Evolutionary conservation across 2,329 filamentous ascomycete species (phyloP).

Genomic region (Anthostomella pinea): DNA sequence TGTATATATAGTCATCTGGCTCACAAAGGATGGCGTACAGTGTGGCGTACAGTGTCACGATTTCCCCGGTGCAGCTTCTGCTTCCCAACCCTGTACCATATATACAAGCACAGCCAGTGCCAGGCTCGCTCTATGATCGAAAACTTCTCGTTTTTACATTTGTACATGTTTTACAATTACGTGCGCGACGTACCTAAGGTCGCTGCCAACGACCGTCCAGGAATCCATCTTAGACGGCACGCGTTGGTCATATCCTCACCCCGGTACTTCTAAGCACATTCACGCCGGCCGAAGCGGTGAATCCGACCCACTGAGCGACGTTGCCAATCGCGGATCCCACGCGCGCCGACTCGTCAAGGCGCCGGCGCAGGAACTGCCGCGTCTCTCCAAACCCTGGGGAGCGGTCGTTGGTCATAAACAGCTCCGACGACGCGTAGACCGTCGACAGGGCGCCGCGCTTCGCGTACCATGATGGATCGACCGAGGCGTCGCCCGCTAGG

Average conservation of each 20-base stretch:
- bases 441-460: conserved; percentile 56
- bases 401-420: conserved; percentile 91
- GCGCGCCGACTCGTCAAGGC: conserved; percentile 66
- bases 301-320: conserved; percentile 75
- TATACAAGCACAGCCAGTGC: too few relatives aligned
- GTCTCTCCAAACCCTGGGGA: conserved; percentile 74
- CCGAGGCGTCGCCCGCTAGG: conserved; percentile 74
- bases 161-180: too few relatives aligned
- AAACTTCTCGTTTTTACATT: conserved; percentile 1
- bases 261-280: conserved; percentile 89
- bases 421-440: conserved; percentile 70
- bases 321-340: conserved; percentile 61
- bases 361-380: conserved; percentile 71
- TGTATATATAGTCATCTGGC: too few relatives aligned
- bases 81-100: too few relatives aligned
- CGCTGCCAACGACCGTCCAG: too few relatives aligned
- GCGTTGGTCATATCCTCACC: conserved; percentile 60
- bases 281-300: conserved; percentile 71
- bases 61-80: too few relatives aligned
- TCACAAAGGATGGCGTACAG: too few relatives aligned
- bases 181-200: too few relatives aligned
- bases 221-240: not conserved
- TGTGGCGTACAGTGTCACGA: too few relatives aligned
- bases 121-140: not conserved
- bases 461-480: conserved; percentile 86